Evolutionary conservation across 1,284 basidiomycete species (phyloP).

Genomic region (Apiotrichum laibachii): DNA sequence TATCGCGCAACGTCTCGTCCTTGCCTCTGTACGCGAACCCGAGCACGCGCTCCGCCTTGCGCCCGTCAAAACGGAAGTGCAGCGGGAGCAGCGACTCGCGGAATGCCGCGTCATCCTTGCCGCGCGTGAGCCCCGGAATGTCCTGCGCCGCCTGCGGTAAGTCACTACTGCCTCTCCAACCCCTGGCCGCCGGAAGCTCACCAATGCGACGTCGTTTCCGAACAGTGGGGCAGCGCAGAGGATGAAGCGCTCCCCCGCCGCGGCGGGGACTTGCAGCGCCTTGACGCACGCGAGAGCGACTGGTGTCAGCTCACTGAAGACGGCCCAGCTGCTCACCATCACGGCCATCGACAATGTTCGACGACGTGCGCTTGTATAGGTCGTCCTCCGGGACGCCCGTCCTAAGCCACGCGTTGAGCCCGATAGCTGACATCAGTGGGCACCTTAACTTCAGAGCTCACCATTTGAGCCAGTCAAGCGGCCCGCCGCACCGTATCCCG

Average conservation of each 20-base stretch:
- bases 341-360: constrained; percentile 60
- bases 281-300: constrained; percentile 60
- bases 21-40: constrained; percentile 3
- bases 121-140: neutral
- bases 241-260: constrained; percentile 62
- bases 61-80: neutral
- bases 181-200: neutral
- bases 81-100: neutral
- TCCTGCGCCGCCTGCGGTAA: neutral
- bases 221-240: constrained; percentile 47
- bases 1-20: constrained; percentile 7
- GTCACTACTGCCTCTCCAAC: too few relatives aligned
- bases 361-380: constrained; percentile 26
- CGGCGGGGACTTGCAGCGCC: constrained; percentile 57
- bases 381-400: constrained; percentile 31
- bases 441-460: neutral
- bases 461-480: neutral
- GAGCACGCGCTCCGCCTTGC: constrained; percentile 2
- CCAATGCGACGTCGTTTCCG: constrained; percentile 34
- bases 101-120: neutral
- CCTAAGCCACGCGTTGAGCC: neutral
- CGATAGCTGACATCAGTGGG: neutral
- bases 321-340: constrained; percentile 6
- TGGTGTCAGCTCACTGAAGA: neutral
- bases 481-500: neutral